phyloP scores from a whole-genome alignment of 192 early-diverging fungal species.

The Coemansia sp. region DNA sequence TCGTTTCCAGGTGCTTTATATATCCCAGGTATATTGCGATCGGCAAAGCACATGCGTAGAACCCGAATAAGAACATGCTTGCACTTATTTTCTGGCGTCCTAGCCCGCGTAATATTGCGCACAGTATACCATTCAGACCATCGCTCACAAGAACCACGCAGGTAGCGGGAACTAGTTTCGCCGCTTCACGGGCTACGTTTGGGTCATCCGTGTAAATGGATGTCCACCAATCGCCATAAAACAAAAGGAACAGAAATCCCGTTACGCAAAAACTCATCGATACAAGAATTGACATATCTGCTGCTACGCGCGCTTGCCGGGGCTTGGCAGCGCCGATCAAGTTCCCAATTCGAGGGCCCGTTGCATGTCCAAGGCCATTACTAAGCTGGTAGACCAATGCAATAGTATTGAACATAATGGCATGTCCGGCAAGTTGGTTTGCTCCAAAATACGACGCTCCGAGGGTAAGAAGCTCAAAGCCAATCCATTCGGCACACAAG shows the following conservation, averaged over 20 bases:
- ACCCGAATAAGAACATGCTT: constrained; percentile 47
- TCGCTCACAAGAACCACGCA: constrained; percentile 65
- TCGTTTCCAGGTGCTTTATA: constrained; percentile 15
- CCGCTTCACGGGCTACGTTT: constrained; percentile 68
- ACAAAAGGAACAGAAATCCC: constrained; percentile 6
- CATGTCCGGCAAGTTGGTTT: constrained; percentile 74
- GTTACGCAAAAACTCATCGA: constrained; percentile 55
- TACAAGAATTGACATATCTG: constrained; percentile 55
- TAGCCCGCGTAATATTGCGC: constrained; percentile 57
- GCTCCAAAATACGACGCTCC: constrained; percentile 78
- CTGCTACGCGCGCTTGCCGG: constrained; percentile 62
- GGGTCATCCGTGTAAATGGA: constrained; percentile 66
- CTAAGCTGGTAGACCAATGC: constrained; percentile 69
- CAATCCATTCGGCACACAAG: constrained; percentile 80
- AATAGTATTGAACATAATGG: constrained; percentile 63
- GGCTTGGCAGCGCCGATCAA: constrained; percentile 65
- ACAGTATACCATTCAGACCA: constrained; percentile 59
- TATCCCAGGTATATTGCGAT: constrained; percentile 51
- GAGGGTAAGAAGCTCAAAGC: constrained; percentile 72
- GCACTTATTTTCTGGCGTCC: constrained; percentile 54
- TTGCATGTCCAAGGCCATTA: constrained; percentile 73
- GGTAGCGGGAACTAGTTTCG: constrained; percentile 68
- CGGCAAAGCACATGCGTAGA: constrained; percentile 52
- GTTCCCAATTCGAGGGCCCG: constrained; percentile 77
- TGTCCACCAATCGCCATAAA: constrained; percentile 32